Base-by-base conservation (phyloP, 2,329 filamentous ascomycete species). In the Leptoxyphium fumago region DNA sequence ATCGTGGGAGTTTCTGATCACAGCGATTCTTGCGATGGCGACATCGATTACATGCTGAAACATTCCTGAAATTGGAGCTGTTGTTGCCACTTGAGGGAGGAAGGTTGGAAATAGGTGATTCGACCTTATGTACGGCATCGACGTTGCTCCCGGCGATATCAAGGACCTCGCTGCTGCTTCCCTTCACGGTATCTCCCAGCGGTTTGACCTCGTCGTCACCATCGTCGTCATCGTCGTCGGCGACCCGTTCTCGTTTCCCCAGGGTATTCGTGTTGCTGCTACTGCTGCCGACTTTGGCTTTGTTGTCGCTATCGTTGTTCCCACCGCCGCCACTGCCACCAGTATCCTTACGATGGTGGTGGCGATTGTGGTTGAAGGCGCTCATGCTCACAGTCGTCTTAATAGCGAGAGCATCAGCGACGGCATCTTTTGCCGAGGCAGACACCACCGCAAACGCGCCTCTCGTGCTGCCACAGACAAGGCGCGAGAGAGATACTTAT, bases 11-110 rank as follows among this genome's bases (percentile, higher is more conserved):
- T 51, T 82, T 81, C 71, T 95, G 89, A 64, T 96, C 89, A 65
- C 89, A 96, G 43, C 87, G 75, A 61, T 95, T 96, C 71, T 96
- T 96, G 57, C 89, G 77, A 61, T 93, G 68, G 39, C 89, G 77
- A 64, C 89, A 96, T 36, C 87, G 78, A 67, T 95, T 94, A 66
- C 89, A 96, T 45, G 89, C 89, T 62, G 84, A 93, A 51, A 96
- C 89, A 51, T 60, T 61, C 32, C 59, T 51, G 46, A 61, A 61
- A 45, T 59, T 74, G 71, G 63, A 40, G 32, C 32, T 36, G 11
- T 13, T 15, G 32, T 15, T 36, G 32, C 32, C 32, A 26, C 7
- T 26, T 26, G 21, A 26, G 21, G 21, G 7, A 26, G 21, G 21
- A 7, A 26, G 21, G 21, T 26, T 26, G 21, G 21, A 26, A 26